Conservation (phyloP, 1,139 yeast species). For the Meyerozyma carpophila region DNA sequence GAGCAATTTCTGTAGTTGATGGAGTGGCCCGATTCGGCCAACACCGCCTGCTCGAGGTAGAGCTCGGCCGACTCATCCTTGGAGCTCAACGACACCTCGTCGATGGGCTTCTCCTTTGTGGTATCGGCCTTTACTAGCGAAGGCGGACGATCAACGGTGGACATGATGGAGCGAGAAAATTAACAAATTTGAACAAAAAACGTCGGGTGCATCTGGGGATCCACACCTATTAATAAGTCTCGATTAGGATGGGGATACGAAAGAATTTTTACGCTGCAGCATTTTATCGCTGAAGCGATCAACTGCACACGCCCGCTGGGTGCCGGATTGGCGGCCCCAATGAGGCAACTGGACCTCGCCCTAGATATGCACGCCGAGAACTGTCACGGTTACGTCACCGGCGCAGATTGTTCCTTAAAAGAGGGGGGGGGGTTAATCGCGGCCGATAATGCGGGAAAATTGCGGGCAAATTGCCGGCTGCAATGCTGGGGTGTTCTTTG, state of each 20-base stretch:
- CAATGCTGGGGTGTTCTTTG: too few species aligned
- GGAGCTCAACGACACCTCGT: not conserved
- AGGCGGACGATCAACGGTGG: not conserved
- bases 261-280: not conserved
- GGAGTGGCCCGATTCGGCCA: constrained; percentile 17
- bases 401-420: too few species aligned
- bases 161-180: not conserved
- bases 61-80: not conserved
- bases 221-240: not conserved
- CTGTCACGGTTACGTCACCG: not conserved
- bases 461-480: too few species aligned
- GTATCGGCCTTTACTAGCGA: not conserved
- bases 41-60: not conserved
- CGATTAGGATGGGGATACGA: not conserved
- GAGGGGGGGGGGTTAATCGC: too few species aligned
- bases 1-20: constrained; percentile 51
- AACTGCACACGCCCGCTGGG: not conserved
- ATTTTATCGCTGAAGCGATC: not conserved
- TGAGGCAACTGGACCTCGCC: not conserved
- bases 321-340: not conserved
- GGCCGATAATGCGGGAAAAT: too few species aligned
- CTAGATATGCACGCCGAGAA: not conserved
- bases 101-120: not conserved
- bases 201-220: not conserved
- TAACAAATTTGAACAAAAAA: not conserved